phyloP scores from a whole-genome alignment of 148 eudicot genomes.

The Cornus controversa region DNA sequence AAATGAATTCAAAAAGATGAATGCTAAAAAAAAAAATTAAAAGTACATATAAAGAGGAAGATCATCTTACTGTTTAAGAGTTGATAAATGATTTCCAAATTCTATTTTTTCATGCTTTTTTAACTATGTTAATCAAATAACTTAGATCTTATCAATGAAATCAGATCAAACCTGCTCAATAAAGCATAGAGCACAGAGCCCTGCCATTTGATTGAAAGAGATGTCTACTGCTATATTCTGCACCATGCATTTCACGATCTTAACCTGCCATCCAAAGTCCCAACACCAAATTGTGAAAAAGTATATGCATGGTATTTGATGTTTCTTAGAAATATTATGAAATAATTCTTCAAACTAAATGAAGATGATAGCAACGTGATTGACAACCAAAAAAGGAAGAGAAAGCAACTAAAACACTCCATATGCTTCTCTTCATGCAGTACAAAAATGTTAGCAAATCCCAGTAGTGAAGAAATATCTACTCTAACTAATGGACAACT shows the following conservation, averaged over 20 bases:
- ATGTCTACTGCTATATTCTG: conserved; percentile 44
- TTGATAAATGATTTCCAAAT: too few relatives aligned
- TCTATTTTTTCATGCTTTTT: too few relatives aligned
- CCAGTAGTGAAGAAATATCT: not conserved
- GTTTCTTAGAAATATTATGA: not conserved
- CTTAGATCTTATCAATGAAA: not conserved
- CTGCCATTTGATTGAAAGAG: conserved; percentile 55
- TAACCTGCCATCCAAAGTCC: conserved; percentile 31
- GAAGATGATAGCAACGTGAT: not conserved
- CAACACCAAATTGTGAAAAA: not conserved
- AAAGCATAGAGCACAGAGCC: conserved; percentile 42
- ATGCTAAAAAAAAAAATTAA: too few relatives aligned
- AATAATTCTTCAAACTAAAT: not conserved
- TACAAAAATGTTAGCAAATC: not conserved
- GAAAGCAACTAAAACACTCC: not conserved
- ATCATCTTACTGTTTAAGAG: too few relatives aligned
- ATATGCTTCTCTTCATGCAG: not conserved
- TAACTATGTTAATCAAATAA: not conserved
- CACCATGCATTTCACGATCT: conserved; percentile 48
- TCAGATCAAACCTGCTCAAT: conserved; percentile 38
- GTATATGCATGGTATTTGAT: not conserved
- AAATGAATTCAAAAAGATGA: too few relatives aligned
- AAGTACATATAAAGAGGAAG: too few relatives aligned
- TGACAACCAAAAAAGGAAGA: not conserved
- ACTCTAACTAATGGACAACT: not conserved